Base-by-base conservation (phyloP, 805 yeast species). In the Nadsonia fulvescens region DNA sequence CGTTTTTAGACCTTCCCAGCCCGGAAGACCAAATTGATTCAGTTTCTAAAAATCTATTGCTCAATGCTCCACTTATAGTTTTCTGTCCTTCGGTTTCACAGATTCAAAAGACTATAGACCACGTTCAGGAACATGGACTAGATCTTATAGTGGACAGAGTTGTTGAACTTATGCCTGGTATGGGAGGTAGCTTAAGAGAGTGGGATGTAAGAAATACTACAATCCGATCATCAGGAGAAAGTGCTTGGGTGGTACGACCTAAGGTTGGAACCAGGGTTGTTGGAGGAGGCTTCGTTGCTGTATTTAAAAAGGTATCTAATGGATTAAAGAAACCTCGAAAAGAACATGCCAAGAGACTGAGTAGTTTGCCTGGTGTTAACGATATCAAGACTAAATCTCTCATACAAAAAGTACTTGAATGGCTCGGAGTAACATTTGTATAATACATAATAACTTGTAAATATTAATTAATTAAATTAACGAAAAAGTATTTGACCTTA, bases 21-120 rank as follows among this genome's bases (percentile, higher is more conserved):
- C 50, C 58, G 9, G 48, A 49, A 8, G 37, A 38, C n/a, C 51
- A 58, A 15, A 28, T 63, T 13, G 29, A 30, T 4, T 34, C 35
- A 2, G 37, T 63, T 5, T 43, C 61, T 1, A 31, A 41, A 6
- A 37, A 46, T 23, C 32, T 63, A 32, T 47, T 46, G 28, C 39
- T 55, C 5, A 63, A 60, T 34, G 49, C 63, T 5, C 61, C 62
- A 5, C 26, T 63, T 17, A 34, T 61, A 6, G 44, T 58, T 2
- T 63, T 63, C 32, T 51, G 57, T 30, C 70, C 70, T 1, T 58
- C 66, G 11, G 49, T 63, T 2, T 53, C 63, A 4, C 69, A 63
- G 35, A 47, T 62, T 8, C 37, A 61, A 35, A 61, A 56, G 10
- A 51, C 57, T 5, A 32, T 58, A 14, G 41, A 51, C 22, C 26